phyloP scores from a whole-genome alignment of 768 basidiomycete genomes.

The Russula lepida region DNA sequence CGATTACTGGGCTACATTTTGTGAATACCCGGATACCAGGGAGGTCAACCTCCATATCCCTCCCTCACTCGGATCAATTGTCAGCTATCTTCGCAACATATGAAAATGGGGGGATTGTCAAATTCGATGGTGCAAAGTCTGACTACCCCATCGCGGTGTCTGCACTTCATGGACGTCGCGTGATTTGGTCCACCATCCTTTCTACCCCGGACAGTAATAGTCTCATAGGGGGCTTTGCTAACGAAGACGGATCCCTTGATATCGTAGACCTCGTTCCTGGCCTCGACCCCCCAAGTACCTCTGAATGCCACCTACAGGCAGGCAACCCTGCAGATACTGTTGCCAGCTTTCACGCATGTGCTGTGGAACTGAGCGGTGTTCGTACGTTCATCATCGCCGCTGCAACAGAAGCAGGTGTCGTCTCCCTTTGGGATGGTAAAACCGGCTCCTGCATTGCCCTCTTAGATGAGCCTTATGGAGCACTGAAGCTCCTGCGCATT shows the following conservation, averaged over 20 bases:
- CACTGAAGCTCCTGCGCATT: slow-evolving; percentile 53
- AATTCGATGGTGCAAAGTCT: slow-evolving; percentile 38
- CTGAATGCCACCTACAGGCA: slow-evolving; percentile 45
- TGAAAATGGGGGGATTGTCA: slow-evolving; percentile 48
- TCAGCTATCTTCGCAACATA: slow-evolving; percentile 31
- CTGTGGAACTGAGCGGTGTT: slow-evolving; percentile 42
- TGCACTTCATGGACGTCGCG: slow-evolving; percentile 35
- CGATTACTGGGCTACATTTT: slow-evolving; percentile 47
- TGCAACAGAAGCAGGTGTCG: slow-evolving; percentile 54
- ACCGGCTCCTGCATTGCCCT: slow-evolving; percentile 55
- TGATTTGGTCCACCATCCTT: slow-evolving; percentile 43
- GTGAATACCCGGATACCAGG: slow-evolving; percentile 17
- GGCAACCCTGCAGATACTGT: slow-evolving; percentile 52
- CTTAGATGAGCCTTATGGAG: slow-evolving; percentile 51
- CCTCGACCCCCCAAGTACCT: slow-evolving; percentile 31
- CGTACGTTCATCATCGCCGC: slow-evolving; percentile 48
- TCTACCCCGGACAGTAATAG: slow-evolving; percentile 40
- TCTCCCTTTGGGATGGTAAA: slow-evolving; percentile 71
- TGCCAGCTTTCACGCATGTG: slow-evolving; percentile 44
- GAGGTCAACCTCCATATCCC: slow-evolving; percentile 21
- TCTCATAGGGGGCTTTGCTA: slow-evolving; percentile 47
- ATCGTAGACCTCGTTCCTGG: slow-evolving; percentile 42
- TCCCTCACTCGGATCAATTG: slow-evolving; percentile 17
- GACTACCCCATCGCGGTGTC: slow-evolving; percentile 32
- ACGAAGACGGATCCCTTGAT: slow-evolving; percentile 62